phyloP scores from a whole-genome alignment of 441 rosid species.

The Raphanus hybrid region DNA sequence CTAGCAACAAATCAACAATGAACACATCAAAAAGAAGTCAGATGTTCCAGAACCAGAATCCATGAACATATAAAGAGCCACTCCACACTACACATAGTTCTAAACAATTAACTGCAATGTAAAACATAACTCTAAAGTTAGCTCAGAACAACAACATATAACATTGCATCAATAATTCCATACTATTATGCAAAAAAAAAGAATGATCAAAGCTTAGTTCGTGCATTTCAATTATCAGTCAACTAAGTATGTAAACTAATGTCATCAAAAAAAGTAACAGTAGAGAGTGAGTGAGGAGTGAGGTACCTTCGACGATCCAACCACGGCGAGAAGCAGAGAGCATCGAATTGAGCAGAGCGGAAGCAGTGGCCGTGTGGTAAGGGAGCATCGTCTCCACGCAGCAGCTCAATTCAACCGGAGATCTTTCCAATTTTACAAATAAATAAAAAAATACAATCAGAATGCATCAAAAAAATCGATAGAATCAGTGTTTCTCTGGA shows the following conservation, averaged over 20 bases:
- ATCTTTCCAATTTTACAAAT: slow-evolving; percentile 45
- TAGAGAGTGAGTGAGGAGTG: not conserved
- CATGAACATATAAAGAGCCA: not conserved
- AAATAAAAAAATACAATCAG: not conserved
- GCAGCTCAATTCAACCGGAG: slow-evolving; percentile 77
- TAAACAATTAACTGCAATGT: not conserved
- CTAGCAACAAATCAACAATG: not conserved
- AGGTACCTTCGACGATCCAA: slow-evolving; percentile 80
- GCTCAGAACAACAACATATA: not conserved
- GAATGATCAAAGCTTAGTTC: not conserved
- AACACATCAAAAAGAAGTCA: not conserved
- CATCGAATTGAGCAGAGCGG: slow-evolving; percentile 88
- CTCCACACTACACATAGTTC: not conserved
- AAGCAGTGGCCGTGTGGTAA: slow-evolving; percentile 84
- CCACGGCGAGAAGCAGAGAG: slow-evolving; percentile 72
- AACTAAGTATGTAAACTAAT: not conserved
- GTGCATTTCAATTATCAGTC: not conserved
- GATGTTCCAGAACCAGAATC: not conserved
- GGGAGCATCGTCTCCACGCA: slow-evolving; percentile 80
- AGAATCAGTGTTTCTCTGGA: not conserved
- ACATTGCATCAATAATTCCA: not conserved
- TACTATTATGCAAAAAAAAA: not conserved
- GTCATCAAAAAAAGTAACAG: not conserved
- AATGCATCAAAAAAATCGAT: not conserved
- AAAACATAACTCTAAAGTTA: not conserved